Evolutionary conservation across 2,329 filamentous ascomycete genomes (phyloP), one percentile per base, ranked within the genome.

Genomic region (Aspergillus tubingensis): DNA sequence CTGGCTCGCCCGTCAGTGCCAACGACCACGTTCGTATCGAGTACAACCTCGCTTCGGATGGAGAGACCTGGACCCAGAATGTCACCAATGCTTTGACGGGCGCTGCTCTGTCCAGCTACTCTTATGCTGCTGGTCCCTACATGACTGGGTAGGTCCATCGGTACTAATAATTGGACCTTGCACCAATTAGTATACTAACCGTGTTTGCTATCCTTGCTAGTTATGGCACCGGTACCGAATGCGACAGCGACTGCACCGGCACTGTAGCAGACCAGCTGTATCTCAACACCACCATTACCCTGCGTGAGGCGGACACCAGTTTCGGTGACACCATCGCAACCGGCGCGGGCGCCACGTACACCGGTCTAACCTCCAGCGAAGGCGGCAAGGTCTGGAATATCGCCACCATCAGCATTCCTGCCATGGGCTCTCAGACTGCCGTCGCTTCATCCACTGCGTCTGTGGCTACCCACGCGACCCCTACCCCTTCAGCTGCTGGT

Each of bases 201-300:
- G 2, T 25, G 11, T 27, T 3, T 48, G 36, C 25, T 10, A 3
- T 17, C 25, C 8, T 5, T 38, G 17, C 2, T n/a, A 70, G 68
- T 36, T 70, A 70, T 23, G 76, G 76, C 44, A 80, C 76, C 1
- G 77, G 77, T n/a, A 80, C 77, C 2, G 76, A 80, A 62, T 80
- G 77, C 48, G 63, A 79, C 61, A 54, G 67, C 15, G 64, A 60
- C 44, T 80, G 77, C 67, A 74, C 69, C 0, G 74, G 73, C n/a
- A 79, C 78, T n/a, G 65, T 76, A 27, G 70, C 72, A 5, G 63
- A 70, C 5, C 77, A 80, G 67, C 67, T 70, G 15, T 80, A 80
- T 62, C 56, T 72, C 43, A 74, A 78, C 59, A 80, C 76, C 1
- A 67, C 67, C n/a, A 76, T 79, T 58, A 79, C 75, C 15, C 70